Conservation (phyloP, 805 yeast species). For the Ogataea glucozyma region DNA sequence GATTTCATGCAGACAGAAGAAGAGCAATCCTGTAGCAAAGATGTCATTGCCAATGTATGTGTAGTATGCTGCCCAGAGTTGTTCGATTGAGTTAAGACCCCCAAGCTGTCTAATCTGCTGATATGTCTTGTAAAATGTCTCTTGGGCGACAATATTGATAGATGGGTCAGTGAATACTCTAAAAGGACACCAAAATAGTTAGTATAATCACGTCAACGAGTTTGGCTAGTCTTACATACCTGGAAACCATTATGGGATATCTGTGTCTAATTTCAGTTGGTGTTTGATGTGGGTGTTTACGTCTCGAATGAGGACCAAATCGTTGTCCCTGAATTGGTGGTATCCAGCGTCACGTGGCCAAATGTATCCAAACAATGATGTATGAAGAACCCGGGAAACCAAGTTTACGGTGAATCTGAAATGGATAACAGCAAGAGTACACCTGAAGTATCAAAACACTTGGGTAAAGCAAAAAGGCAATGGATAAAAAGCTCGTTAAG, state of each 20-base stretch:
- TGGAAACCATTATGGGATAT: background rate
- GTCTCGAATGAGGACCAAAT: background rate
- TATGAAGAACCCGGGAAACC: too few species aligned
- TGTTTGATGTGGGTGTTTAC: background rate
- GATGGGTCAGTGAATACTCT: conserved; percentile 32
- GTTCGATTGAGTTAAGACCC: conserved; percentile 55
- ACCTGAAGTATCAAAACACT: too few species aligned
- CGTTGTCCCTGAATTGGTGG: background rate
- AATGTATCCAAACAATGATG: background rate
- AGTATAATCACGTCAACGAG: background rate
- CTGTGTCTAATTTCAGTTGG: too few species aligned
- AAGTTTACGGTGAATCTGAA: too few species aligned
- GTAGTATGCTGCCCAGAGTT: conserved; percentile 88
- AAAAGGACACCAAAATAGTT: too few species aligned
- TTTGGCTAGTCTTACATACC: background rate
- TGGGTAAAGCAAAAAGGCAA: background rate
- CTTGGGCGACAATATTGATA: conserved; percentile 24
- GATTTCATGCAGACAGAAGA: conserved; percentile 80
- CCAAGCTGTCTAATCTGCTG: conserved; percentile 29
- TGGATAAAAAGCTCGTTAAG: too few species aligned
- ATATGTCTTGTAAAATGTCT: conserved; percentile 28
- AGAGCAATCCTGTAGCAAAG: conserved; percentile 86
- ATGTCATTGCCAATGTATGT: conserved; percentile 82
- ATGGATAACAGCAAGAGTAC: too few species aligned
- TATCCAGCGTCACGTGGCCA: background rate